These are phyloP conservation scores for Cutaneotrichosporon curvatum DNA, from an alignment of 1,284 basidiomycete species.

Conservation along the genomic window DNA sequence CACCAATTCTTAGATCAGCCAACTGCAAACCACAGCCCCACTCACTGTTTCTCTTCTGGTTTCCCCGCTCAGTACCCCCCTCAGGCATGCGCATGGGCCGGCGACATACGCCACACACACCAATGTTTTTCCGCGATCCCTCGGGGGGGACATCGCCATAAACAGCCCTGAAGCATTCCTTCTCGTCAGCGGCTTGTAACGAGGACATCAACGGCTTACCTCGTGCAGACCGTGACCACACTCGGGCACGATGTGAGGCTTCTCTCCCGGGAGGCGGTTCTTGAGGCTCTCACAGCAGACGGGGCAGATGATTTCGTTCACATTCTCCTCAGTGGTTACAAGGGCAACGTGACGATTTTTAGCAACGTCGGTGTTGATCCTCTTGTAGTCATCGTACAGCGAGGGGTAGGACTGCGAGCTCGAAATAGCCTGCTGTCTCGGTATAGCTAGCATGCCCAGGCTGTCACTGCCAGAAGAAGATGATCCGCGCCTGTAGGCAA, in stretches of 20 bases:
- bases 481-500: no score
- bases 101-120: constrained; percentile 93
- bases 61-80: constrained; percentile 60
- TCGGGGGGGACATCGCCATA: constrained; percentile 80
- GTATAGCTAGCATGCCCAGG: no score
- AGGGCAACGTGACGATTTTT: constrained; percentile 32
- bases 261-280: constrained; percentile 70
- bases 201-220: no score
- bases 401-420: constrained; percentile 26
- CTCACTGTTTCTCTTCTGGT: constrained; percentile 64
- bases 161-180: constrained; percentile 93
- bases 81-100: constrained; percentile 79
- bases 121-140: constrained; percentile 62
- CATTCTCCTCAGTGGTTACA: constrained; percentile 30
- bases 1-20: constrained; percentile 60
- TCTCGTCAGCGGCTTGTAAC: no score
- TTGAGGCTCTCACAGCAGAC: constrained; percentile 45
- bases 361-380: constrained; percentile 10
- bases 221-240: constrained; percentile 97
- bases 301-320: constrained; percentile 40
- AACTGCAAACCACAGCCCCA: constrained; percentile 23
- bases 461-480: no score
- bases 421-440: no score
- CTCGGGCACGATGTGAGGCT: constrained; percentile 89
- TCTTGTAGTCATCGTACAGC: constrained; percentile 20